Evolutionary conservation across 257 asterid genomes (phyloP), one percentile per base, ranked within the genome.

Genomic region (Scutellaria barbata): DNA sequence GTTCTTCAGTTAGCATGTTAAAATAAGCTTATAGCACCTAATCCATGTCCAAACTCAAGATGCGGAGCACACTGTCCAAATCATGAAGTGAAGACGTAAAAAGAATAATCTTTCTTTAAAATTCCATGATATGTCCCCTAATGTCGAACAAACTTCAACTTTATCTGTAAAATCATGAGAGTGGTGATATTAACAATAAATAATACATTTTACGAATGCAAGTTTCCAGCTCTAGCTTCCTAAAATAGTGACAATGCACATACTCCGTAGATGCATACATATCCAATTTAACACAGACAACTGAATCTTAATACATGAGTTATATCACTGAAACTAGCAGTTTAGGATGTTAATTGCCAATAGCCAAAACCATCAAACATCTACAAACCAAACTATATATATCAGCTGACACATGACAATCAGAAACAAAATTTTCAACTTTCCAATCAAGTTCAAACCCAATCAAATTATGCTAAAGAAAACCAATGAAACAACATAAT

Each of bases 391-490:
- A 41, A 50, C 63, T 65, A 62, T 30, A 35, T 30, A 20, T 33
- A 14, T 17, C 2, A 53, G n/a, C 39, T 22, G 16, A 20, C 78
- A 17, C 37, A 54, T 10, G 30, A 37, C 11, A 33, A 65, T 16
- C 35, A 12, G 46, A 18, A 5, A 39, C 47, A 43, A 46, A 11
- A 41, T 46, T 33, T 10, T 14, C 10, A 73, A 45, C 46, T 43
- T 25, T 65, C 70, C 39, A 1, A 59, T 51, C 63, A 72, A 57
- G 55, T 71, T 71, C 59, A 66, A 16, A 46, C 42, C 62, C 50
- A 42, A 58, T 51, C 45, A 50, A 43, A 47, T 39, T 47, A 65
- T 45, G 55, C 57, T 12, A 13, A 45, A 25, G 66, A 42, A 42
- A 37, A 1, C 48, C 56, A 30, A 16, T 25, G 43, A 43, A 37